Conservation (phyloP, 352 stramenopile genomes). For the Aphanomyces invadans region DNA sequence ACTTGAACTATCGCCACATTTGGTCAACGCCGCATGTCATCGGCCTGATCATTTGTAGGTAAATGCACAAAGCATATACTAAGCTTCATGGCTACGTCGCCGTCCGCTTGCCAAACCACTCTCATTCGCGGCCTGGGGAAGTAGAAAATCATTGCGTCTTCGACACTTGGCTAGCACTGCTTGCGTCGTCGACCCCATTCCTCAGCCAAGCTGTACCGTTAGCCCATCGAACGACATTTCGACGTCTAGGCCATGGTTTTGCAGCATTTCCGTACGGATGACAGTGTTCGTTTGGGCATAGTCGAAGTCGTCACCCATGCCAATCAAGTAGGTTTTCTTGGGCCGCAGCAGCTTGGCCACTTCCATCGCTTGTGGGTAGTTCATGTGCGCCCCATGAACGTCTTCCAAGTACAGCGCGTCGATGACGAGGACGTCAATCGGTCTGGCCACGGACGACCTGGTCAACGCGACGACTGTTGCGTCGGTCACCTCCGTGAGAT, state of each 20-base stretch:
- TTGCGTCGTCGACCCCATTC: too few species aligned
- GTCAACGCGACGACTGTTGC: constrained; percentile 39
- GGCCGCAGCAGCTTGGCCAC: constrained; percentile 59
- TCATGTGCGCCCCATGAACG: constrained; percentile 81
- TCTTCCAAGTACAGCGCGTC: constrained; percentile 71
- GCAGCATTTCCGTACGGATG: constrained; percentile 38
- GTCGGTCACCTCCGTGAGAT: constrained; percentile 72
- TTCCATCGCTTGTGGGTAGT: constrained; percentile 53
- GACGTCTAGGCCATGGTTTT: constrained; percentile 47
- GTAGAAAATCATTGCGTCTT: too few species aligned
- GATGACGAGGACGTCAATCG: constrained; percentile 76
- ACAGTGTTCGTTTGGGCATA: constrained; percentile 45
- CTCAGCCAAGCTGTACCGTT: neutral
- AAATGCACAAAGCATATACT: too few species aligned
- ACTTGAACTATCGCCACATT: too few species aligned
- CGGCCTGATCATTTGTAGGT: too few species aligned
- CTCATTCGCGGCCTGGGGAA: too few species aligned
- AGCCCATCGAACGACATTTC: constrained; percentile 81
- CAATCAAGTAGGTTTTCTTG: constrained; percentile 72
- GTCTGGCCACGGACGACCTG: too few species aligned
- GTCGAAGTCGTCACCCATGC: constrained; percentile 83
- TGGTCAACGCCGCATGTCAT: too few species aligned
- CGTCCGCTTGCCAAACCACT: too few species aligned
- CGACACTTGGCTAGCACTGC: too few species aligned
- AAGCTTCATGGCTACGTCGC: too few species aligned